Conservation (phyloP, 768 basidiomycete genomes). For the Gymnopilus dilepis region DNA sequence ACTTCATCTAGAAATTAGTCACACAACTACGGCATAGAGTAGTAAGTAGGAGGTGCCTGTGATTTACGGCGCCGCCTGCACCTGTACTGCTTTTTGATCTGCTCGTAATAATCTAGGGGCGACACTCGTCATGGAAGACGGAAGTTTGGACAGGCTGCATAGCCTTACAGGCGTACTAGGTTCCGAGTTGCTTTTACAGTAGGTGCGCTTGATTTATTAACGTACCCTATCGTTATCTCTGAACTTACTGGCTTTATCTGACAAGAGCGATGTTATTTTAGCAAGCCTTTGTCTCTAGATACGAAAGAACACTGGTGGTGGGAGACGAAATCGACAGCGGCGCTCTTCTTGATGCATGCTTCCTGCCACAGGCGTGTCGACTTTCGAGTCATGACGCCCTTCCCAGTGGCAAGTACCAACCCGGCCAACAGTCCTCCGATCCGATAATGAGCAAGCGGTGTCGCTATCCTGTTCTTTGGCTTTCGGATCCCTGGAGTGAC, state of each 20-base stretch:
- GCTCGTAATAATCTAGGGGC: background rate
- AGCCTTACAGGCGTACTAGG: constrained; percentile 2
- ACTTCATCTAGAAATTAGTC: background rate
- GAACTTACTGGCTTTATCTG: background rate
- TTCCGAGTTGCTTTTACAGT: background rate
- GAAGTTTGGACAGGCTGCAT: background rate
- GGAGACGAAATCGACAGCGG: background rate
- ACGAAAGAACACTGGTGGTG: background rate
- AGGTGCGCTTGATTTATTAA: too few species aligned
- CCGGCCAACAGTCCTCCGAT: too few species aligned
- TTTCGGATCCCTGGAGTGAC: too few species aligned
- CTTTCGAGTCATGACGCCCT: too few species aligned
- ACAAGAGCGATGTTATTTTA: background rate
- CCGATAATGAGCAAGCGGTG: too few species aligned
- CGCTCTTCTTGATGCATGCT: background rate
- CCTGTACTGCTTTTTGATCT: background rate
- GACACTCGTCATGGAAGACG: background rate
- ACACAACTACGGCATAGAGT: too few species aligned
- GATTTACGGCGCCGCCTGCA: too few species aligned
- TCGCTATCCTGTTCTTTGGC: too few species aligned
- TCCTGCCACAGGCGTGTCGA: too few species aligned
- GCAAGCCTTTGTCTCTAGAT: background rate
- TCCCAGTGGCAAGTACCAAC: too few species aligned
- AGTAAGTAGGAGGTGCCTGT: too few species aligned
- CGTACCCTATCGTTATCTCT: too few species aligned